A percentile compares a stretch with the other conserved stretches of the same genome.
These are phyloP conservation scores for Pestalotiopsis sp. DNA, from an alignment of 2,329 filamentous ascomycete species.

Conservation along the genomic window DNA sequence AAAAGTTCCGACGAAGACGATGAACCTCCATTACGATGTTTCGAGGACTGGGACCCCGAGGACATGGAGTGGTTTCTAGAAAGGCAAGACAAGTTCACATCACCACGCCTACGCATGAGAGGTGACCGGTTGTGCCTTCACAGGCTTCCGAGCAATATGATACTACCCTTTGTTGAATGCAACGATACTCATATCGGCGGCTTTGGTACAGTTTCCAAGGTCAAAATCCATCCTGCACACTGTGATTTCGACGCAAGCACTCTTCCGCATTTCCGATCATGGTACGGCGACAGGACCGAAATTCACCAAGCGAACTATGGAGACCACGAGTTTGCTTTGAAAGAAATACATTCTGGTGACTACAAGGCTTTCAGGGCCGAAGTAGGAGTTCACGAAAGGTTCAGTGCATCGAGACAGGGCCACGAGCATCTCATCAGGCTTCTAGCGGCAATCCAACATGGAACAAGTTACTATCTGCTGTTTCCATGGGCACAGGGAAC, in stretches of 20 bases:
- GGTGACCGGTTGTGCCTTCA: constrained; percentile 3
- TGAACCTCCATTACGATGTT: background rate
- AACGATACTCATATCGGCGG: background rate
- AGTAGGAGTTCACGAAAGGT: constrained; percentile 15
- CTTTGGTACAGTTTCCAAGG: constrained; percentile 16
- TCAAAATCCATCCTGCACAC: constrained; percentile 18
- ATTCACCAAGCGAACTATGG: background rate
- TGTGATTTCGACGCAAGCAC: constrained; percentile 7
- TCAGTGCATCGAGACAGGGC: constrained; percentile 11
- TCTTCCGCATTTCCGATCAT: background rate
- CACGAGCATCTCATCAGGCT: constrained; percentile 18
- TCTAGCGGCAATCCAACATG: constrained; percentile 17
- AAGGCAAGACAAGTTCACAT: background rate
- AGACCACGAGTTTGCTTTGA: constrained; percentile 16
- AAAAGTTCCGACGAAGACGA: background rate
- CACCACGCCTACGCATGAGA: constrained; percentile 4
- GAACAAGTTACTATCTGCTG: constrained; percentile 16
- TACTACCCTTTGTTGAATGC: constrained; percentile 3
- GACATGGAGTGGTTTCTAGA: background rate
- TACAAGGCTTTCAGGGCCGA: constrained; percentile 14
- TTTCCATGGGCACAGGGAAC: constrained; percentile 19
- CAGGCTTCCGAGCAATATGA: background rate
- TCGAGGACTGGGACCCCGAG: background rate
- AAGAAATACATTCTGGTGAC: constrained; percentile 16
- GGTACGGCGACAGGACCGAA: background rate